These are phyloP conservation scores for Mariannaea elegans DNA, from an alignment of 2,329 filamentous ascomycete species.

Conservation along the genomic window DNA sequence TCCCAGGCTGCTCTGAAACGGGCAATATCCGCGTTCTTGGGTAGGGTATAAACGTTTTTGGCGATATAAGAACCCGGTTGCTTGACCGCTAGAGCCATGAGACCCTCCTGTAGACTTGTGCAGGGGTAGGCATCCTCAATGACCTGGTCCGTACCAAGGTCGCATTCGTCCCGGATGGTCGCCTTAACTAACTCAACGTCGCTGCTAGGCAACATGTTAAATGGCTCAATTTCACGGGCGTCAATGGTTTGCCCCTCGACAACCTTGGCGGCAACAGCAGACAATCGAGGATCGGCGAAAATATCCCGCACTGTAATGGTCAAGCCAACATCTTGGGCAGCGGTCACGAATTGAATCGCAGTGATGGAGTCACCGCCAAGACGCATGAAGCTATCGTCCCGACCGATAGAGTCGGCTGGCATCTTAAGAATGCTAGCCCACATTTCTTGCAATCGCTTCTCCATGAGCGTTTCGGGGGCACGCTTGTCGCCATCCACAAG, in stretches of 20 bases:
- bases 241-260: constrained; percentile 1
- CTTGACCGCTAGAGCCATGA: no score
- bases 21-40: neutral
- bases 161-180: neutral
- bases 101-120: no score
- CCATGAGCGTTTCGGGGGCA: neutral
- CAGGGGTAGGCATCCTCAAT: no score
- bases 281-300: no score
- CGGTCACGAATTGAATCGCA: no score
- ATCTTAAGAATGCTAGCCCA: constrained; percentile 43
- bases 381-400: neutral
- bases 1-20: neutral
- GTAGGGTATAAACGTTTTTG: no score
- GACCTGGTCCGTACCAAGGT: neutral
- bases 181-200: no score
- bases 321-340: no score
- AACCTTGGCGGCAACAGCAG: neutral
- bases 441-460: constrained; percentile 35
- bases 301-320: no score
- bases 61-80: no score
- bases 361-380: no score
- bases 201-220: neutral
- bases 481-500: constrained; percentile 2
- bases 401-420: constrained; percentile 40
- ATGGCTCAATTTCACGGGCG: neutral